Conservation (phyloP, 345 rosid species). For the rapeseed (Brassica napus) region DNA sequence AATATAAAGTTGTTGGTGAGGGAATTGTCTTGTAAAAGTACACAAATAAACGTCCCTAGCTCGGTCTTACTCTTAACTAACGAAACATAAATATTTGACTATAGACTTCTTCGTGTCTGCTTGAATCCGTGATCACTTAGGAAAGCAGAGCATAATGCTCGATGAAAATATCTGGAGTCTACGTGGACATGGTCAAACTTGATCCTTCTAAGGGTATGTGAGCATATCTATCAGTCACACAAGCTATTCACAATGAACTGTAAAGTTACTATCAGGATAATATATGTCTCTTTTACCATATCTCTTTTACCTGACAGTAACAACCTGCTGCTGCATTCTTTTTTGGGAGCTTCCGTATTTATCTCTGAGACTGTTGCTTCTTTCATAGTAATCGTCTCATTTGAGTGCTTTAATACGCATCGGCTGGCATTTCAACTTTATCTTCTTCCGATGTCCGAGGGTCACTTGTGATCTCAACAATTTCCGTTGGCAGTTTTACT, state of each 20-base stretch:
- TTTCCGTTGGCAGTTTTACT: slow-evolving; percentile 42
- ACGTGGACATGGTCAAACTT: too few relatives aligned
- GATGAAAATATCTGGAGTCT: background rate
- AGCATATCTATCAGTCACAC: slow-evolving; percentile 2
- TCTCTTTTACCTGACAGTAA: slow-evolving; percentile 60
- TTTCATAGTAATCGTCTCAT: slow-evolving; percentile 59
- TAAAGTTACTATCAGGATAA: background rate
- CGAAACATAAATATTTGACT: background rate
- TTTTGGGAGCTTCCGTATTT: slow-evolving; percentile 57
- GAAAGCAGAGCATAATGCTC: background rate
- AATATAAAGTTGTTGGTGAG: background rate
- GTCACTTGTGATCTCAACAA: slow-evolving; percentile 48
- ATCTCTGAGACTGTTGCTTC: slow-evolving; percentile 67
- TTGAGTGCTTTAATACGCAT: slow-evolving; percentile 68
- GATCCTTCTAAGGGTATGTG: too few relatives aligned
- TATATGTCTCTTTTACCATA: background rate
- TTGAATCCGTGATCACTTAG: background rate
- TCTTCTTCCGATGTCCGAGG: slow-evolving; percentile 48
- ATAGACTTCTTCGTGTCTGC: background rate
- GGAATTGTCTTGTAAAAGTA: background rate
- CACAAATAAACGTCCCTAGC: background rate
- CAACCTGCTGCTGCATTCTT: slow-evolving; percentile 71
- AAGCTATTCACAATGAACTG: background rate
- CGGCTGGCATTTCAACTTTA: slow-evolving; percentile 44
- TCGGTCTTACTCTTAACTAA: background rate